These are phyloP conservation scores for Lactarius pseudohatsudake DNA, from an alignment of 768 basidiomycete species.

Conservation along the genomic window DNA sequence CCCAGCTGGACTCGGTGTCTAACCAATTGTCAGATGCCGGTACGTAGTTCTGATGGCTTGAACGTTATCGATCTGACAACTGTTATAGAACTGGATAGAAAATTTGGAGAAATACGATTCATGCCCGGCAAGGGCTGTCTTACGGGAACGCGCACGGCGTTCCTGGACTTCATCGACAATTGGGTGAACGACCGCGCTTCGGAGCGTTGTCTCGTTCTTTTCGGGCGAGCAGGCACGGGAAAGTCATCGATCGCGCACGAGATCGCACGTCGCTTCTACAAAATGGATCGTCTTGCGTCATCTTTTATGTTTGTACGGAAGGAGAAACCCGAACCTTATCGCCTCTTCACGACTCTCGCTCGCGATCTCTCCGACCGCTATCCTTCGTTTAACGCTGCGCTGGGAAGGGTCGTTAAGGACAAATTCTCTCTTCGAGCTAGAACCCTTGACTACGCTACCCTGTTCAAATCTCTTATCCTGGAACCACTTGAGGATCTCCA, in stretches of 20 bases:
- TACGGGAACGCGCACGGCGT: neutral
- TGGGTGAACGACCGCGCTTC: neutral
- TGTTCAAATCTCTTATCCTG: neutral
- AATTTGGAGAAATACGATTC: neutral
- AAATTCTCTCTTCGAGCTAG: neutral
- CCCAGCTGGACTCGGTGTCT: neutral
- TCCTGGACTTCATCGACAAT: neutral
- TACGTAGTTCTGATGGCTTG: neutral
- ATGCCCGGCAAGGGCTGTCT: neutral
- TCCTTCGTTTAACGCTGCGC: neutral
- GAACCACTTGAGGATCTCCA: neutral
- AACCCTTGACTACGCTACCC: neutral
- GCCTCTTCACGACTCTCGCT: slow-evolving; percentile 5
- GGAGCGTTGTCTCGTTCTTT: neutral
- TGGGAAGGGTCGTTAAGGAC: neutral
- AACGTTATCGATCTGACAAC: neutral
- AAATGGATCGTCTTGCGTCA: neutral
- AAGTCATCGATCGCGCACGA: too few relatives aligned
- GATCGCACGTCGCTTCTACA: neutral
- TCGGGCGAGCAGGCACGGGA: neutral
- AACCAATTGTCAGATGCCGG: neutral
- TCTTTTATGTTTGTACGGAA: neutral
- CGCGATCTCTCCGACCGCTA: neutral
- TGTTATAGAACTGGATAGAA: neutral
- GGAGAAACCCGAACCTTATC: neutral